Evolutionary conservation across 1,284 basidiomycete genomes (phyloP), one percentile per base, ranked within the genome.

Genomic region (Sanghuangporus weigelae): DNA sequence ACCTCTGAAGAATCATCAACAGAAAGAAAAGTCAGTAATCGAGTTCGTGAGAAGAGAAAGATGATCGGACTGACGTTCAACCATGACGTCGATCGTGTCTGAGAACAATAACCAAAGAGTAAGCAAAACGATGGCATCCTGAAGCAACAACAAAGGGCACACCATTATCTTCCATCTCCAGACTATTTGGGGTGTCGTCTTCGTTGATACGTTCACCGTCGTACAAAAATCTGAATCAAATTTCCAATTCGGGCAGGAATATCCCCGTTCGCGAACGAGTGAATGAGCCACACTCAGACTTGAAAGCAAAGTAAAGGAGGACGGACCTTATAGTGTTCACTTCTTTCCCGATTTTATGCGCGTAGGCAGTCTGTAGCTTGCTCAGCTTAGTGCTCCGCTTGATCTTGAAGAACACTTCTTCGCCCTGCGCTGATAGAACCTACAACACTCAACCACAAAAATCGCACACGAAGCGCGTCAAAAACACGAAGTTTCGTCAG

Each of bases 341-440:
- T 68, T 95, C 92, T 78, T 96, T 96, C 68, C 95, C 95, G 51
- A 97, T 94, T 73, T 96, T 95, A 73, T 83, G 87, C 60, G 95
- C 95, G 77, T 98, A 98, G 26, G 95, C 95, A 68, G 85, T 89
- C 78, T 96, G 89, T 31, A 98, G 85, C 81, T 98, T 98, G 80
- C 88, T 92, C 67, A 97, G 79, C 81, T 92, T 95, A 56, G 95
- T 97, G 73, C 86, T 93, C 71, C 90, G 87, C 81, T 97, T 97
- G 79, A 98, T 97, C 84, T 98, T 98, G 85, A 98, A 98, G 78
- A 94, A 97, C 50, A 97, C 93, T 75, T 98, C 95, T 64, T 96
- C 91, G 56, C 93, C 92, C 23, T 82, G 77, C 44, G 90, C 84
- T 64, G 85, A 89, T 57, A 90, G 84, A 60, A 93, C 91, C 90